A percentile compares a stretch with the other conserved stretches of the same genome.
phyloP scores from a whole-genome alignment of 768 basidiomycete genomes.

The Boletus patriciae region DNA sequence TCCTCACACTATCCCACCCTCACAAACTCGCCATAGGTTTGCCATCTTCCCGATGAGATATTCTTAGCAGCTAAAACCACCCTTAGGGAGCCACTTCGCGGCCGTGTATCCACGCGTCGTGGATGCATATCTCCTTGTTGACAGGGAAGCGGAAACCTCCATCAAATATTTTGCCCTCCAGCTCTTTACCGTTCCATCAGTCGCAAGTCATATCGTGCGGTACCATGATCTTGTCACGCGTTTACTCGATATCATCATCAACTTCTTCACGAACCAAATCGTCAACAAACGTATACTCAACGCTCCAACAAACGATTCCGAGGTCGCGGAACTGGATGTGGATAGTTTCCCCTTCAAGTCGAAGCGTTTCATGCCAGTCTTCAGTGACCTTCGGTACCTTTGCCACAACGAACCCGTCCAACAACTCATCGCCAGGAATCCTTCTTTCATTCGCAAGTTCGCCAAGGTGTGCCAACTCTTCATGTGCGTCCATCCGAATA shows the following conservation, averaged over 20 bases:
- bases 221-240: constrained; percentile 72
- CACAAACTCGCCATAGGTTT: constrained; percentile 79
- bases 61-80: constrained; percentile 4
- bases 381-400: constrained; percentile 85
- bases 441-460: constrained; percentile 68
- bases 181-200: constrained; percentile 87
- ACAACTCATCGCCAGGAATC: constrained; percentile 67
- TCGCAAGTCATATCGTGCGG: constrained; percentile 75
- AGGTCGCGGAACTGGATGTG: constrained; percentile 57
- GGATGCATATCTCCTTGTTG: constrained; percentile 87
- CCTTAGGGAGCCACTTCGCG: constrained; percentile 76
- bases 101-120: constrained; percentile 83
- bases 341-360: constrained; percentile 89
- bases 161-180: constrained; percentile 93
- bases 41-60: constrained; percentile 5
- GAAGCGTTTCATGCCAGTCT: constrained; percentile 94
- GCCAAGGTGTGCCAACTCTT: constrained; percentile 82
- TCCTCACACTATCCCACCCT: constrained; percentile 67
- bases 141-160: constrained; percentile 92
- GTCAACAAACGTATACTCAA: constrained; percentile 62
- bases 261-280: constrained; percentile 94
- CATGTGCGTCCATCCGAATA: constrained; percentile 91
- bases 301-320: constrained; percentile 20
- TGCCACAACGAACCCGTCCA: constrained; percentile 82
- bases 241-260: constrained; percentile 78